Evolutionary conservation across 495 filamentous ascomycete species (phyloP).

Genomic region (Collariella sp.): DNA sequence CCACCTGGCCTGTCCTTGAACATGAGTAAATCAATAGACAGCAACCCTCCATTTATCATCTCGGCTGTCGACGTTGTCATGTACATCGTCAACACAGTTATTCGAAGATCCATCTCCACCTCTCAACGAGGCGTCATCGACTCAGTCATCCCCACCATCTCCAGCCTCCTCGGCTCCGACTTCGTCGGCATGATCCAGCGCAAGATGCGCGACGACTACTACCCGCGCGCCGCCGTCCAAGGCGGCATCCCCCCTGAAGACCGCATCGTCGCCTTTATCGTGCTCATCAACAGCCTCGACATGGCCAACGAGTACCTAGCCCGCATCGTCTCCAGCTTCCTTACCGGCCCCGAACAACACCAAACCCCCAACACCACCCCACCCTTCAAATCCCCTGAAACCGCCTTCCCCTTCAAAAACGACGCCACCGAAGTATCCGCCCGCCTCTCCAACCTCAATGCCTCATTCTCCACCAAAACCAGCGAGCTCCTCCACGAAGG

Average conservation of each 20-base stretch:
- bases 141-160: slow-evolving; percentile 70
- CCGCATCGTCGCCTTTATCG: slow-evolving; percentile 73
- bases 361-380: slow-evolving; percentile 11
- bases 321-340: slow-evolving; percentile 66
- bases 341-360: slow-evolving; percentile 33
- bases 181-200: slow-evolving; percentile 96
- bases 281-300: slow-evolving; percentile 93
- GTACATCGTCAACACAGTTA: slow-evolving; percentile 93
- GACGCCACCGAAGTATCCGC: slow-evolving; percentile 60
- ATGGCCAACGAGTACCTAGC: slow-evolving; percentile 78
- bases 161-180: slow-evolving; percentile 79
- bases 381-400: slow-evolving; percentile 38
- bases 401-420: slow-evolving; percentile 68
- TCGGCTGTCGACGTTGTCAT: slow-evolving; percentile 97
- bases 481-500: slow-evolving; percentile 76
- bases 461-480: slow-evolving; percentile 65
- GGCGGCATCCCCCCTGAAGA: slow-evolving; percentile 76
- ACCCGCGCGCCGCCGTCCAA: slow-evolving; percentile 65
- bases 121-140: slow-evolving; percentile 67
- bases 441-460: slow-evolving; percentile 58
- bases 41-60: slow-evolving; percentile 81
- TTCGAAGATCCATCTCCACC: slow-evolving; percentile 77
- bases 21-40: slow-evolving; percentile 53
- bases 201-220: slow-evolving; percentile 92
- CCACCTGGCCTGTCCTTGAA: slow-evolving; percentile 71